Conservation (phyloP, 1,284 basidiomycete genomes). For the Malassezia equina region DNA sequence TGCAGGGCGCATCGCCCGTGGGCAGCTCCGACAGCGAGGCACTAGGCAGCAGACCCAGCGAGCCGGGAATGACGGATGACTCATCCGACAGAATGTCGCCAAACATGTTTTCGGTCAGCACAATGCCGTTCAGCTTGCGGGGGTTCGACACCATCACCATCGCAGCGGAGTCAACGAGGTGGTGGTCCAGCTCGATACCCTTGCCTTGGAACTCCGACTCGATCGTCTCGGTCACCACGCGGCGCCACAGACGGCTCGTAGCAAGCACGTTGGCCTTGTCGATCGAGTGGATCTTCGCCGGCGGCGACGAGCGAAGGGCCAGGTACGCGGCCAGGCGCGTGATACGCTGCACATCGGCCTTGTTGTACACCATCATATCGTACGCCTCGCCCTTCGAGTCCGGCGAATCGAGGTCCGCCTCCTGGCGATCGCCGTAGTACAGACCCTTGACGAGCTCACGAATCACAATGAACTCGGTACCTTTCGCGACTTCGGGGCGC, state of each 20-base stretch:
- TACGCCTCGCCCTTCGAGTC: slow-evolving; percentile 35
- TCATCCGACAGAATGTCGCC: slow-evolving; percentile 77
- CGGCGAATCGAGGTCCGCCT: slow-evolving; percentile 54
- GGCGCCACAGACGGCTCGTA: slow-evolving; percentile 85
- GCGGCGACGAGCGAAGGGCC: slow-evolving; percentile 68
- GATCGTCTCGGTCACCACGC: slow-evolving; percentile 49
- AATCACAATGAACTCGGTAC: slow-evolving; percentile 83
- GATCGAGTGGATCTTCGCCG: slow-evolving; percentile 79
- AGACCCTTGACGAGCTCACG: slow-evolving; percentile 63
- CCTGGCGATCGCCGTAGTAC: slow-evolving; percentile 84
- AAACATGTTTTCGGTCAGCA: slow-evolving; percentile 47
- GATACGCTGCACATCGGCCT: slow-evolving; percentile 82
- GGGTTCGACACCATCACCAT: slow-evolving; percentile 93
- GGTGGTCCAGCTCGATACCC: slow-evolving; percentile 53
- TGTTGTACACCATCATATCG: slow-evolving; percentile 73
- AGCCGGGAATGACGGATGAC: slow-evolving; percentile 92
- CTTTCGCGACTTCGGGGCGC: slow-evolving; percentile 71
- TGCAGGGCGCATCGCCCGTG: slow-evolving; percentile 57
- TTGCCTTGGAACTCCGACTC: slow-evolving; percentile 33
- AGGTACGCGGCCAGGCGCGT: slow-evolving; percentile 90
- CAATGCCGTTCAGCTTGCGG: slow-evolving; percentile 83
- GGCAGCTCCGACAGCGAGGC: slow-evolving; percentile 89
- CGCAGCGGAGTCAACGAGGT: slow-evolving; percentile 83
- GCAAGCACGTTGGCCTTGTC: slow-evolving; percentile 99
- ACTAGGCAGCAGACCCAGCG: slow-evolving; percentile 87